Base-by-base conservation (phyloP, 2,329 filamentous ascomycete genomes). In the Colletotrichum somersetense region DNA sequence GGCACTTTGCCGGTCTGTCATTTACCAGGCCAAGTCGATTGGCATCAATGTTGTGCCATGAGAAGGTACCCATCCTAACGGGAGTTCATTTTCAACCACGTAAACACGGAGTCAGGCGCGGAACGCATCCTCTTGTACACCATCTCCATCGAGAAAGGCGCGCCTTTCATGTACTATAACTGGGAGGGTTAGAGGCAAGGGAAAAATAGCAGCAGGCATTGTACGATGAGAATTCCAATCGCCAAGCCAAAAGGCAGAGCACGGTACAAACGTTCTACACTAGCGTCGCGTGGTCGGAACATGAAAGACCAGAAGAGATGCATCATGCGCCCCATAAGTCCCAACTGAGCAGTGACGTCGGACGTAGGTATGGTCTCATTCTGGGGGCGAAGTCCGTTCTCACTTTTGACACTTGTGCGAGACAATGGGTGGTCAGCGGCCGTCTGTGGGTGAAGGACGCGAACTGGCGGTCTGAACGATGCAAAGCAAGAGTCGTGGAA, bases 1-100 rank as follows among this genome's bases (percentile, higher is more conserved):
- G 80, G 91, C 91, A 1, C 79, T 96, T 38, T 94, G 92, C 83
- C 91, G 88, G 82, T 89, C 91, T 66, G 86, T 96, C 73, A 93
- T 96, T 76, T 91, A 86, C 75, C 91, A 93, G 82, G 91, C 91
- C 70, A 93, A 91, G 83, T 92, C 91, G 26, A 91, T 95, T 77
- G 93, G 93, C 20, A 88, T 96, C 67, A 85, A 88, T 59, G 89
- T 96, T 52, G 88, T 93, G 70, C 88, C 91, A 73, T 95, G 56
- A 58, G 33, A 68, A 40, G 40, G 42, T 48, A 26, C 11, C 16
- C 48, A 26, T 56, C 62, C 40, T 50, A 59, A 59, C 40, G 40
- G 61, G 30, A 56, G 33, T 67, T 40, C 48, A 61, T 61, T 72
- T 64, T 61, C 59, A 55, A 61, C 46, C 38, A 48, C 52, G 50